These are phyloP conservation scores for Malus domestica DNA, from an alignment of 306 rosid species.

Conservation along the genomic window DNA sequence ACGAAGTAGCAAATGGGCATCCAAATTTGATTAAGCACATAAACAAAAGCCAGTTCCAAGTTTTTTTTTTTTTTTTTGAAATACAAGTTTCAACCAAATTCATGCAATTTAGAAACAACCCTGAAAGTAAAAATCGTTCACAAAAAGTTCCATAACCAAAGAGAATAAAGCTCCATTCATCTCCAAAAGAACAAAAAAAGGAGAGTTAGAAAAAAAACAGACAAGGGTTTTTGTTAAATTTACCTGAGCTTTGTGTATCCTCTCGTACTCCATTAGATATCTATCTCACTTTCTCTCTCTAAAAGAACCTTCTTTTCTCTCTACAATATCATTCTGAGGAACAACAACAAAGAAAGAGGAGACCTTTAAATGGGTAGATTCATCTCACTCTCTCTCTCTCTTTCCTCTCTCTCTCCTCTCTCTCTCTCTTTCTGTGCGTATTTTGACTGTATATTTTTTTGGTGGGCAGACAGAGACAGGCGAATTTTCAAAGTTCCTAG, in stretches of 20 bases:
- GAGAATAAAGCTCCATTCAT: not conserved
- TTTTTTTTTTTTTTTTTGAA: not conserved
- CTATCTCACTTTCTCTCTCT: not conserved
- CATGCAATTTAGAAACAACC: not conserved
- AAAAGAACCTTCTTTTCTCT: not conserved
- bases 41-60: not conserved
- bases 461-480: not conserved
- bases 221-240: conserved; percentile 3
- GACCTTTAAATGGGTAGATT: conserved; percentile 1
- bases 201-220: not conserved
- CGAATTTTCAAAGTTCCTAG: not conserved
- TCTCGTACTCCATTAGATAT: conserved; percentile 85
- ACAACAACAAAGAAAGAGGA: conserved; percentile 14
- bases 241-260: conserved; percentile 88
- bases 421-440: not conserved
- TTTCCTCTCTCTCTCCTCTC: not conserved
- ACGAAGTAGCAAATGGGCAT: not conserved
- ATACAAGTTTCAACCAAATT: not conserved
- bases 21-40: not conserved
- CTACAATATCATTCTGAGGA: conserved; percentile 1
- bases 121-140: not conserved
- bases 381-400: not conserved
- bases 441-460: not conserved
- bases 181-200: not conserved
- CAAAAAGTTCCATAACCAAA: not conserved